A percentile compares a stretch with the other conserved stretches of the same genome.
phyloP scores from a whole-genome alignment of 805 yeast species.

The Saccharomycopsis oosterbeekiorum region DNA sequence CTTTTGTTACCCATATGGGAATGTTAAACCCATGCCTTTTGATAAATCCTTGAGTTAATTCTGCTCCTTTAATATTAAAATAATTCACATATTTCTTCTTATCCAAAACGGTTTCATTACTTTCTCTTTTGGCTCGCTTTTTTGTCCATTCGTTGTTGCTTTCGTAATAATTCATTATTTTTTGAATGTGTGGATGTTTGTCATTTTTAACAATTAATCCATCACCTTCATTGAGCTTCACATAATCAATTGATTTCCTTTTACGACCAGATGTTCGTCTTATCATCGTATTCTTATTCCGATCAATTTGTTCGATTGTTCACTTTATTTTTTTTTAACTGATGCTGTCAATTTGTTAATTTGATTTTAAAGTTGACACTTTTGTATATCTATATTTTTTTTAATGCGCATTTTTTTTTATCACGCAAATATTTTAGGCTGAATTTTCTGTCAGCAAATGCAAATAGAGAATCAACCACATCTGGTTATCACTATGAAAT shows the following conservation, averaged over 20 bases:
- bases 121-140: not conserved
- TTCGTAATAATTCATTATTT: slow-evolving; percentile 18
- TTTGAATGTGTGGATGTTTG: slow-evolving; percentile 47
- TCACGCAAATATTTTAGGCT: not conserved
- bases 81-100: not conserved
- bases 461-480: no score
- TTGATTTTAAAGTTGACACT: not conserved
- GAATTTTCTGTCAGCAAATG: no score
- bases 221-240: slow-evolving; percentile 55
- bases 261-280: slow-evolving; percentile 48
- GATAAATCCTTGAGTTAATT: slow-evolving; percentile 31
- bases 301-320: not conserved
- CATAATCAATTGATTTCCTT: slow-evolving; percentile 56
- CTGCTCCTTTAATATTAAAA: slow-evolving; percentile 24
- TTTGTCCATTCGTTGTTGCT: not conserved
- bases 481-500: not conserved
- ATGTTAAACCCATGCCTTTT: slow-evolving; percentile 26
- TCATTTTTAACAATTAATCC: slow-evolving; percentile 37
- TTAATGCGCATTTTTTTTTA: not conserved
- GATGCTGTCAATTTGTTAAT: not conserved
- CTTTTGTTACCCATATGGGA: slow-evolving; percentile 38
- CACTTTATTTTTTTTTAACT: not conserved
- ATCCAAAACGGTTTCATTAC: not conserved
- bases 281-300: not conserved
- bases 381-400: not conserved